phyloP scores from a whole-genome alignment of 768 basidiomycete genomes.

The Asterophora lycoperdoides region DNA sequence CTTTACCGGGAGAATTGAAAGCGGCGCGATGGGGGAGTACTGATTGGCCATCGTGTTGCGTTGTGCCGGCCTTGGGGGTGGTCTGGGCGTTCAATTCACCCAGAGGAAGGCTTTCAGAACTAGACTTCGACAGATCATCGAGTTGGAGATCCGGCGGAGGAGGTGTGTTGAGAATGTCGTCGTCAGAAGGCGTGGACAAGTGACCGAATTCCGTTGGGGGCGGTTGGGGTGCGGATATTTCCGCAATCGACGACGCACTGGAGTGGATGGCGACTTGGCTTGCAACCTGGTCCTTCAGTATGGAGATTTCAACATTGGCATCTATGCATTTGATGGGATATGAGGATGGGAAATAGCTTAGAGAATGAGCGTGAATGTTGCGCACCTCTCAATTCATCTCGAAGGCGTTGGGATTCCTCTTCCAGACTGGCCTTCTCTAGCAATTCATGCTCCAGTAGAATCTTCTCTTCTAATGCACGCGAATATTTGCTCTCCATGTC shows the following conservation, averaged over 20 bases:
- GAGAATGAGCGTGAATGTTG: not conserved
- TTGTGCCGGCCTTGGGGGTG: slow-evolving; percentile 34
- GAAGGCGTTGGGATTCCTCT: slow-evolving; percentile 85
- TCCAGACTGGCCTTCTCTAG: slow-evolving; percentile 87
- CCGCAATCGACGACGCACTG: slow-evolving; percentile 23
- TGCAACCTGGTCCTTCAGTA: slow-evolving; percentile 65
- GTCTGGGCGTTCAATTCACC: slow-evolving; percentile 33
- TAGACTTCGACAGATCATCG: slow-evolving; percentile 45
- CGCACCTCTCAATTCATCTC: slow-evolving; percentile 89
- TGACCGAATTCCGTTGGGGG: slow-evolving; percentile 28
- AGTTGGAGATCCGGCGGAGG: slow-evolving; percentile 59
- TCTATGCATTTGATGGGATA: slow-evolving; percentile 42
- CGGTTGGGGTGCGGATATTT: slow-evolving; percentile 28
- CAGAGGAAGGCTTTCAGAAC: slow-evolving; percentile 36
- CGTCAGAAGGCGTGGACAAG: slow-evolving; percentile 38
- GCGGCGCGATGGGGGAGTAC: slow-evolving; percentile 48
- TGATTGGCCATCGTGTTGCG: slow-evolving; percentile 39
- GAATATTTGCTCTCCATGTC: slow-evolving; percentile 88
- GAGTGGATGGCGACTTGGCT: slow-evolving; percentile 35
- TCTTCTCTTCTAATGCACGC: slow-evolving; percentile 92
- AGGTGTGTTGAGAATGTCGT: slow-evolving; percentile 55
- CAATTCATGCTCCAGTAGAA: slow-evolving; percentile 92
- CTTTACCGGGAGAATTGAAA: slow-evolving; percentile 39
- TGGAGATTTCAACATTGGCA: slow-evolving; percentile 77
- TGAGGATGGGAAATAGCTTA: slow-evolving; percentile 6